Conservation (phyloP, 495 filamentous ascomycete genomes). For the Hyaloscypha finlandica region DNA sequence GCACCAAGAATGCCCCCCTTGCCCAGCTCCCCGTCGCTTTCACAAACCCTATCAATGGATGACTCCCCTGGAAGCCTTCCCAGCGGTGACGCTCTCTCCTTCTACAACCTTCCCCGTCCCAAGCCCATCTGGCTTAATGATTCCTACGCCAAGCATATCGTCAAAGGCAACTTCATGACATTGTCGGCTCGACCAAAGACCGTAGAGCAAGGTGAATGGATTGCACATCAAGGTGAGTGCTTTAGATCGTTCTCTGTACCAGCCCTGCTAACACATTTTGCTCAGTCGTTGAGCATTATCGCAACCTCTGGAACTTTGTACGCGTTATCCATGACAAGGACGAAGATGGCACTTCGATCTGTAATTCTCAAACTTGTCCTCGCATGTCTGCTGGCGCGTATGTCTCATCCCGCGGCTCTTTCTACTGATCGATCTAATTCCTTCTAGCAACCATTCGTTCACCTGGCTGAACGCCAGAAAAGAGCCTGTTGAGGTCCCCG, state of each 20-base stretch:
- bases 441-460: conserved; percentile 74
- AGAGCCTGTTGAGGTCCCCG: conserved; percentile 69
- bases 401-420: conserved; percentile 40
- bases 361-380: conserved; percentile 80
- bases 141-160: conserved; percentile 79
- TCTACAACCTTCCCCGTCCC: conserved; percentile 50
- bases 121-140: conserved; percentile 71
- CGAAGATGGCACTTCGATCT: conserved; percentile 69
- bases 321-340: conserved; percentile 80
- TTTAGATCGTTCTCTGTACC: conserved; percentile 1
- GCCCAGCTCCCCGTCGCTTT: conserved; percentile 59
- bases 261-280: not conserved
- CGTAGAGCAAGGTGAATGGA: conserved; percentile 89
- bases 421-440: conserved; percentile 19
- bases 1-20: conserved; percentile 55
- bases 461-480: conserved; percentile 78
- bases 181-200: conserved; percentile 85
- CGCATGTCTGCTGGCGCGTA: conserved; percentile 91
- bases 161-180: conserved; percentile 96
- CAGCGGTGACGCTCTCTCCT: conserved; percentile 49
- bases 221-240: conserved; percentile 83
- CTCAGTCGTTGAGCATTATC: conserved; percentile 86
- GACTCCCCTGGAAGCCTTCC: conserved; percentile 39
- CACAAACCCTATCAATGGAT: conserved; percentile 54
- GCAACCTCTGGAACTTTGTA: conserved; percentile 80